These are phyloP conservation scores for Sindora glabra DNA, from an alignment of 306 rosid species.

Conservation along the genomic window DNA sequence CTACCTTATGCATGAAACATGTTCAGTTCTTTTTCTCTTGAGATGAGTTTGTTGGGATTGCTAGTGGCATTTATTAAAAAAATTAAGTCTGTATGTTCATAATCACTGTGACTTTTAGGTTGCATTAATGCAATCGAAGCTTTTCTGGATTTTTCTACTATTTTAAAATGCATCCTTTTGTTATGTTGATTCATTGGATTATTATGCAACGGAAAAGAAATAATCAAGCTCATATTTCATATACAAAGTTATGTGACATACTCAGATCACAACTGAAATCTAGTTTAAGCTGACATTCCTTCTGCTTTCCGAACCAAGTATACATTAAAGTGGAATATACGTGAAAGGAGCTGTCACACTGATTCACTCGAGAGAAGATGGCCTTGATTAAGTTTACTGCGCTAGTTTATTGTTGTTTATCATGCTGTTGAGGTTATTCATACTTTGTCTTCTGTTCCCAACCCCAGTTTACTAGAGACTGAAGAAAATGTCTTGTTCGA, in stretches of 20 bases:
- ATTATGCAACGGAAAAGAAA: constrained; percentile 9
- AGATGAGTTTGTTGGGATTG: neutral
- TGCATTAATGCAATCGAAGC: neutral
- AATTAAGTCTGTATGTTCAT: neutral
- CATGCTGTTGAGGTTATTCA: neutral
- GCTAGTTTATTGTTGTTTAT: neutral
- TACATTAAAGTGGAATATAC: neutral
- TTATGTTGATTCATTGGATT: constrained; percentile 10
- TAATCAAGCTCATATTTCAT: neutral
- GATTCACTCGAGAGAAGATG: too few relatives aligned
- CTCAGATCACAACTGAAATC: neutral
- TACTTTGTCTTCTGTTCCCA: neutral
- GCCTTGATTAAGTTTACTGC: neutral
- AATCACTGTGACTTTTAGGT: neutral
- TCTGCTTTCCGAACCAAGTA: neutral
- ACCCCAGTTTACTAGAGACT: neutral
- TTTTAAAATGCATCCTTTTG: neutral
- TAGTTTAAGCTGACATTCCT: neutral
- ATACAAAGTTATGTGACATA: too few relatives aligned
- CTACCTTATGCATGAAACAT: neutral
- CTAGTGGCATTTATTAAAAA: neutral
- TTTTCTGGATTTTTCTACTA: neutral
- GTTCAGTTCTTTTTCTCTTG: neutral
- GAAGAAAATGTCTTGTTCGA: neutral
- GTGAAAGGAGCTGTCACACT: neutral